phyloP scores from a whole-genome alignment of 495 filamentous ascomycete species.

The Bacidia gigantensis region DNA sequence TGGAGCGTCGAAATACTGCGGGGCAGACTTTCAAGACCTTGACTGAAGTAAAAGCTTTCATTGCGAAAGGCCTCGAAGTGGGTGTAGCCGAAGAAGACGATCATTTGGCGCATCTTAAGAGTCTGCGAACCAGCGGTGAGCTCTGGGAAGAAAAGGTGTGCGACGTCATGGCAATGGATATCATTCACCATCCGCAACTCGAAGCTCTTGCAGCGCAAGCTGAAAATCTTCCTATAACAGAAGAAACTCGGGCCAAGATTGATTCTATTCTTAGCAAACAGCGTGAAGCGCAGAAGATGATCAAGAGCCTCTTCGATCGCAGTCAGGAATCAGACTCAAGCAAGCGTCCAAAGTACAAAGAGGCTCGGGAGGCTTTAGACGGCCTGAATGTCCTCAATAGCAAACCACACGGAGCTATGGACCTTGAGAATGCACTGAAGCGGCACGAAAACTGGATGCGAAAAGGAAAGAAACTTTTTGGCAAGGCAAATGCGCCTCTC shows the following conservation, averaged over 20 bases:
- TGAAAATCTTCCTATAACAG: constrained; percentile 64
- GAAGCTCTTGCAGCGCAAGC: constrained; percentile 74
- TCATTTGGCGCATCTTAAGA: constrained; percentile 57
- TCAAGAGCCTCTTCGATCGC: constrained; percentile 62
- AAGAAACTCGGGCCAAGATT: constrained; percentile 66
- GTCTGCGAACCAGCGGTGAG: constrained; percentile 60
- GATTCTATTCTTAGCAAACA: constrained; percentile 94
- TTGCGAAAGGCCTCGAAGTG: constrained; percentile 59
- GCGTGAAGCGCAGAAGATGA: constrained; percentile 81
- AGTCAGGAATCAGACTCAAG: constrained; percentile 59
- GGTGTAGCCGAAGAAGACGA: constrained; percentile 66
- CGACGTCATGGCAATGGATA: constrained; percentile 79
- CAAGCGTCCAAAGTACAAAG: constrained; percentile 77
- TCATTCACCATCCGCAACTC: constrained; percentile 84
- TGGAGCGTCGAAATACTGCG: constrained; percentile 27
- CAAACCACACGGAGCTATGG: constrained; percentile 77
- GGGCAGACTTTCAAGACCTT: constrained; percentile 48
- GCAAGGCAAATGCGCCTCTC: constrained; percentile 92
- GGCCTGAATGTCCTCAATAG: constrained; percentile 76
- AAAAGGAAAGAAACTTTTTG: constrained; percentile 94
- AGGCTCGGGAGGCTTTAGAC: constrained; percentile 80
- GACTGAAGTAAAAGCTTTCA: constrained; percentile 62
- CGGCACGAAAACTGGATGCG: constrained; percentile 99
- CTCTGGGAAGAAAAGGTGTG: constrained; percentile 90
- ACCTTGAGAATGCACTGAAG: constrained; percentile 89